A percentile compares a stretch with the other conserved stretches of the same genome.
phyloP scores from a whole-genome alignment of 2,329 filamentous ascomycete species.

The Drechslerella coelobrocha region DNA sequence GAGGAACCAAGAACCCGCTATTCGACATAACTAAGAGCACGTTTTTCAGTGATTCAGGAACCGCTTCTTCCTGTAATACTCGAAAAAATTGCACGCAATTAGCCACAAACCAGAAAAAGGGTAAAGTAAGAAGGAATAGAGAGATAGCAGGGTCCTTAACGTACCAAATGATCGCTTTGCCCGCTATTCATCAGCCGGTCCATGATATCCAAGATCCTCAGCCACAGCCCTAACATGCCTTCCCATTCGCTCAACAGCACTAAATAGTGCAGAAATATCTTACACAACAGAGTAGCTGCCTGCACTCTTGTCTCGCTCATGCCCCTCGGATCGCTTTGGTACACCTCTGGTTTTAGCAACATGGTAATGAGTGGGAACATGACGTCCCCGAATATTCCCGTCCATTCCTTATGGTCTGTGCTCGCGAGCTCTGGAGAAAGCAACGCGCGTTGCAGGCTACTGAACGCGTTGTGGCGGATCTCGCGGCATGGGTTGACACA shows the following conservation, averaged over 20 bases:
- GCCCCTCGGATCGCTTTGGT: conserved; percentile 84
- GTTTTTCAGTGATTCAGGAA: conserved; percentile 94
- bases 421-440: conserved; percentile 83
- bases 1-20: conserved; percentile 80
- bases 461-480: conserved; percentile 86
- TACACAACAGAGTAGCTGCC: conserved; percentile 87
- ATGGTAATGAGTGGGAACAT: conserved; percentile 88
- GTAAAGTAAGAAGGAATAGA: conserved; percentile 35
- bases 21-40: conserved; percentile 93
- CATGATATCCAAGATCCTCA: conserved; percentile 90
- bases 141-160: conserved; percentile 56
- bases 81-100: conserved; percentile 16
- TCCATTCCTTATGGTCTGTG: conserved; percentile 89
- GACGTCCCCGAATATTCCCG: conserved; percentile 90
- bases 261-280: conserved; percentile 93
- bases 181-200: conserved; percentile 96
- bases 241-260: conserved; percentile 83
- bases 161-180: conserved; percentile 84
- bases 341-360: conserved; percentile 91
- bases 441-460: conserved; percentile 81
- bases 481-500: conserved; percentile 94
- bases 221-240: conserved; percentile 89
- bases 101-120: conserved; percentile 15
- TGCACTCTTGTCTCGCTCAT: conserved; percentile 97
- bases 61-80: conserved; percentile 79